Percentiles rank a stretch among this genome's conserved stretches.
phyloP scores from a whole-genome alignment of 83 land plant species.

The Larix sibirica region DNA sequence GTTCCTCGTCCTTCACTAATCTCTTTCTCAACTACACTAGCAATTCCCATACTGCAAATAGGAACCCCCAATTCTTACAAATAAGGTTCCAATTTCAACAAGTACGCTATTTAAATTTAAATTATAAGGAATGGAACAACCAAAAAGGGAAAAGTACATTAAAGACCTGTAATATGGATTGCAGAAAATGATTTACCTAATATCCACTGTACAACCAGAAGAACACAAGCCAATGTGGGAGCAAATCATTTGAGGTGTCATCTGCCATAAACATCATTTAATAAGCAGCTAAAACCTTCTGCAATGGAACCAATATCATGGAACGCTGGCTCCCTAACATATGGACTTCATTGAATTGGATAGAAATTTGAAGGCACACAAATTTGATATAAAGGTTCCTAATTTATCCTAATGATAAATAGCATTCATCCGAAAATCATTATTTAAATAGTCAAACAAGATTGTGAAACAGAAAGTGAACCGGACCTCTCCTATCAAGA shows the following conservation, averaged over 20 bases:
- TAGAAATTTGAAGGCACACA: background rate
- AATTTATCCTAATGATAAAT: background rate
- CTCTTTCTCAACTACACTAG: conserved; percentile 39
- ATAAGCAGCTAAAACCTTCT: background rate
- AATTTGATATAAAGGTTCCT: background rate
- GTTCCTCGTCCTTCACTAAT: conserved; percentile 16
- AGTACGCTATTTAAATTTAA: background rate
- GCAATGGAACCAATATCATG: background rate
- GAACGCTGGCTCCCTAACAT: background rate
- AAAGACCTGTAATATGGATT: background rate
- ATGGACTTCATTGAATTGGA: background rate
- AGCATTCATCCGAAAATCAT: no score
- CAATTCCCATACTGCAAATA: conserved; percentile 32
- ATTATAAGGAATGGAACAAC: background rate
- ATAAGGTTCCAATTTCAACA: background rate
- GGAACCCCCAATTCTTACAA: background rate
- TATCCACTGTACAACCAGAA: background rate
- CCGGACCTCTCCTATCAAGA: conserved; percentile 38
- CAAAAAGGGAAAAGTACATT: background rate
- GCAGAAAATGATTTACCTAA: background rate
- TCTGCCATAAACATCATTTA: conserved; percentile 17
- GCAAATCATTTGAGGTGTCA: conserved; percentile 24
- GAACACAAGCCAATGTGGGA: conserved; percentile 32
- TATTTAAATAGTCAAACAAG: background rate
- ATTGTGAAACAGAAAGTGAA: background rate